Percentiles rank a stretch among this genome's conserved stretches.
Evolutionary conservation across 768 basidiomycete species (phyloP).

Genomic region (Coprinellus micaceus): DNA sequence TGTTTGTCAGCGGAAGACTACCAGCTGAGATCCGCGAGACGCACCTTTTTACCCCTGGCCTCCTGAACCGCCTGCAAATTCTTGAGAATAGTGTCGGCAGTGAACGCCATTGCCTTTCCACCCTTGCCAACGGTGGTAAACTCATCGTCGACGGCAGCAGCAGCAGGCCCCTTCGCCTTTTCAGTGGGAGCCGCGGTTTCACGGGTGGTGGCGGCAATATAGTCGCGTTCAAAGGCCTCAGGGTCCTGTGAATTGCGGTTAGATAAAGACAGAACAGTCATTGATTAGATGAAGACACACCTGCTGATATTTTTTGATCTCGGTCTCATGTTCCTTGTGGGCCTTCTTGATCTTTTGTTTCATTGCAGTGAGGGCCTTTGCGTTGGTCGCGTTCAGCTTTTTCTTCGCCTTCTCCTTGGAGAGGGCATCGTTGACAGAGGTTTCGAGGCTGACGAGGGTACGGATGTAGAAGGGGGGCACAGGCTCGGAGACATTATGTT

Average conservation of each 20-base stretch:
- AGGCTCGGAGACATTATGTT: constrained; percentile 80
- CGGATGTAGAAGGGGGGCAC: constrained; percentile 84
- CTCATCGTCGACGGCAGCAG: constrained; percentile 55
- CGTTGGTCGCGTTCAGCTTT: constrained; percentile 93
- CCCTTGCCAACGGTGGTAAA: constrained; percentile 92
- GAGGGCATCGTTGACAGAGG: constrained; percentile 65
- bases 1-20: constrained; percentile 1
- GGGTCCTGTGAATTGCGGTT: constrained; percentile 61
- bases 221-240: constrained; percentile 80
- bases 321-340: constrained; percentile 80
- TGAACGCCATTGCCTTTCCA: constrained; percentile 78
- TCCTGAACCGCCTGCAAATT: constrained; percentile 88
- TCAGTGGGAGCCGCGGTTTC: constrained; percentile 34
- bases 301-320: constrained; percentile 74
- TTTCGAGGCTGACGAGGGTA: constrained; percentile 71
- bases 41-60: constrained; percentile 92
- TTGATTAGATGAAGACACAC: constrained; percentile 37
- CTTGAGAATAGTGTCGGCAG: constrained; percentile 87
- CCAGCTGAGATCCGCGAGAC: constrained; percentile 13
- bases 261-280: neutral
- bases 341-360: constrained; percentile 96
- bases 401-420: constrained; percentile 92
- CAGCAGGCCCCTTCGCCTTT: constrained; percentile 30
- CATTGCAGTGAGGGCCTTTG: constrained; percentile 93
- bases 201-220: constrained; percentile 38